These are phyloP conservation scores for Lycium ferocissimum DNA, from an alignment of 257 asterid species.

Conservation along the genomic window DNA sequence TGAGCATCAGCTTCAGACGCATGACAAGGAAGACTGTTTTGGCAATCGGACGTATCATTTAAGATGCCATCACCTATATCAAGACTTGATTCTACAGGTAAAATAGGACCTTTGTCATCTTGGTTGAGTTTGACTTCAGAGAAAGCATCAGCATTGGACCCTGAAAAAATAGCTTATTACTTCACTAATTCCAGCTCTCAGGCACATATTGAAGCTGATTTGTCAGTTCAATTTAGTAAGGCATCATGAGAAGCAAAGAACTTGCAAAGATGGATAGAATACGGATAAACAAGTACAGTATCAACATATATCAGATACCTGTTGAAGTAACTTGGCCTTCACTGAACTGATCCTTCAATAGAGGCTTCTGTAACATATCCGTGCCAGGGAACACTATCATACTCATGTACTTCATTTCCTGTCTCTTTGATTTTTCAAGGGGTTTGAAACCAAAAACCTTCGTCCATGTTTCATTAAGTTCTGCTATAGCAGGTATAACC, in stretches of 20 bases:
- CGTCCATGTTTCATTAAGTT: conserved; percentile 86
- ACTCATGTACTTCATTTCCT: conserved; percentile 74
- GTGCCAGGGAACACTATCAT: conserved; percentile 77
- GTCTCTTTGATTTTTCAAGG: conserved; percentile 72
- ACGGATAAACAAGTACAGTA: not conserved
- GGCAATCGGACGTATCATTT: conserved; percentile 12
- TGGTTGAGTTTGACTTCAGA: conserved; percentile 29
- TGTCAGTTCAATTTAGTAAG: not conserved
- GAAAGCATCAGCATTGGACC: conserved; percentile 28
- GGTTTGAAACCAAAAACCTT: conserved; percentile 73
- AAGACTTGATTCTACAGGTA: conserved; percentile 26
- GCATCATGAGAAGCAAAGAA: conserved; percentile 20
- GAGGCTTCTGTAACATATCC: conserved; percentile 79
- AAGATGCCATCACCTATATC: conserved; percentile 1
- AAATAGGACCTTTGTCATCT: conserved; percentile 19
- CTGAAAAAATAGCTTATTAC: conserved; percentile 11
- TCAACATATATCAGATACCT: conserved; percentile 45
- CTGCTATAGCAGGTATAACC: conserved; percentile 89
- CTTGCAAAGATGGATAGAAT: not conserved
- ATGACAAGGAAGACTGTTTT: not conserved
- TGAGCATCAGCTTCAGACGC: not conserved
- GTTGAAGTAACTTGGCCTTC: conserved; percentile 44
- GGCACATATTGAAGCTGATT: conserved; percentile 6
- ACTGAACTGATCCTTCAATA: conserved; percentile 36
- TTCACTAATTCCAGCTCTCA: not conserved